Evolutionary conservation across 2,329 filamentous ascomycete species (phyloP).

Genomic region (Penicillium occitanis): DNA sequence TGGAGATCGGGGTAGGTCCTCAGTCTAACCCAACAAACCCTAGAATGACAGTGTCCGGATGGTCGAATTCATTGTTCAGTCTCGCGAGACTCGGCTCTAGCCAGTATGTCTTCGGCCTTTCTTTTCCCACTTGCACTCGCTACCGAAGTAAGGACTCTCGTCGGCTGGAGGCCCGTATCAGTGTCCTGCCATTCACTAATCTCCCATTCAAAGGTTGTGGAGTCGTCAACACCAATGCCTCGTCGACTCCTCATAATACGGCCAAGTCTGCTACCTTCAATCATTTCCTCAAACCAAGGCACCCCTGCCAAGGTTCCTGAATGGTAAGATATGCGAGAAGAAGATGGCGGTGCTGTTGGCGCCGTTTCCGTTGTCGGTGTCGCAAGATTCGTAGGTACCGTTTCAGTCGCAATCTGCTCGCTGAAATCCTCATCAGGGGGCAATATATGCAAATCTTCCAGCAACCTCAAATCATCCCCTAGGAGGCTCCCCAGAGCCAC

Average conservation of each 20-base stretch:
- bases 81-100: not conserved
- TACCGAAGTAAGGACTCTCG: not conserved
- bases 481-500: slow-evolving; percentile 76
- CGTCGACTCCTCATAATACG: slow-evolving; percentile 61
- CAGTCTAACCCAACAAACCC: not conserved
- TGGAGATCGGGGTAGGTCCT: not conserved
- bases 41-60: not conserved
- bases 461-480: slow-evolving; percentile 66
- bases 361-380: not conserved
- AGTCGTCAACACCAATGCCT: slow-evolving; percentile 63
- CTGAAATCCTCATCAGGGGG: slow-evolving; percentile 46
- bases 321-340: slow-evolving; percentile 33
- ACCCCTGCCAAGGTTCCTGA: slow-evolving; percentile 55
- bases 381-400: not conserved
- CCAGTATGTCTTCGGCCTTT: slow-evolving; percentile 15
- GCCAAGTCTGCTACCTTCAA: slow-evolving; percentile 72
- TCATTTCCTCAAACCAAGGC: slow-evolving; percentile 82
- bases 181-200: slow-evolving; percentile 68
- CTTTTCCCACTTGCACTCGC: slow-evolving; percentile 14
- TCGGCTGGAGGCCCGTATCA: slow-evolving; percentile 19
- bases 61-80: not conserved
- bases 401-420: not conserved
- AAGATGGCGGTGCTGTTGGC: slow-evolving; percentile 10
- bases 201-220: slow-evolving; percentile 75
- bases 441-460: slow-evolving; percentile 75